phyloP scores from a whole-genome alignment of 2,329 filamentous ascomycete species.

The Apiospora marii region DNA sequence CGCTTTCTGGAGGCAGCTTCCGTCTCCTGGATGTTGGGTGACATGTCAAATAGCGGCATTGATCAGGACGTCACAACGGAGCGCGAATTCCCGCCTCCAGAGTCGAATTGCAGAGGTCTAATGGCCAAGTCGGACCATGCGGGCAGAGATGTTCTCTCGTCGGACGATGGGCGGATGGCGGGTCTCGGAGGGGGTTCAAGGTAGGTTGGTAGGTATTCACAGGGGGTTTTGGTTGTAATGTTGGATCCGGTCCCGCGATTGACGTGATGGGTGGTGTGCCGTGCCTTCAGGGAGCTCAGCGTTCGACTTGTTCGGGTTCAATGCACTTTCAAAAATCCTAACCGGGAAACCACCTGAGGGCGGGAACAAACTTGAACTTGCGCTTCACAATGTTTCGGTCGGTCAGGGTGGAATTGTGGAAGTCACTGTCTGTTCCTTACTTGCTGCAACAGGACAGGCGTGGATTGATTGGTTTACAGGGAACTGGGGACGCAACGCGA shows the following conservation, averaged over 20 bases:
- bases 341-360: background rate
- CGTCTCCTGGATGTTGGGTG: constrained; percentile 56
- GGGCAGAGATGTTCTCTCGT: background rate
- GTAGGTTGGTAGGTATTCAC: background rate
- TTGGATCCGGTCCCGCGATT: background rate
- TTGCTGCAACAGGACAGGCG: background rate
- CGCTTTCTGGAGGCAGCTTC: constrained; percentile 54
- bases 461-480: constrained; percentile 9
- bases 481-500: background rate
- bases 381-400: background rate
- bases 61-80: constrained; percentile 22
- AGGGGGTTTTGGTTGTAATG: background rate
- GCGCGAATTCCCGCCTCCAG: constrained; percentile 13
- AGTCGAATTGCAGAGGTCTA: background rate
- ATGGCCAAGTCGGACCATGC: background rate
- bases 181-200: background rate
- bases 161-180: constrained; percentile 5
- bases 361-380: background rate
- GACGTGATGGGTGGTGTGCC: background rate
- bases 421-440: background rate
- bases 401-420: constrained; percentile 18
- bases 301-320: background rate
- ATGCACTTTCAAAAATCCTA: background rate
- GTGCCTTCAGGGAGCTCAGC: background rate
- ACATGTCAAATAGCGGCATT: constrained; percentile 59